phyloP scores from a whole-genome alignment of 441 rosid genomes.

The Biscutella laevigata region DNA sequence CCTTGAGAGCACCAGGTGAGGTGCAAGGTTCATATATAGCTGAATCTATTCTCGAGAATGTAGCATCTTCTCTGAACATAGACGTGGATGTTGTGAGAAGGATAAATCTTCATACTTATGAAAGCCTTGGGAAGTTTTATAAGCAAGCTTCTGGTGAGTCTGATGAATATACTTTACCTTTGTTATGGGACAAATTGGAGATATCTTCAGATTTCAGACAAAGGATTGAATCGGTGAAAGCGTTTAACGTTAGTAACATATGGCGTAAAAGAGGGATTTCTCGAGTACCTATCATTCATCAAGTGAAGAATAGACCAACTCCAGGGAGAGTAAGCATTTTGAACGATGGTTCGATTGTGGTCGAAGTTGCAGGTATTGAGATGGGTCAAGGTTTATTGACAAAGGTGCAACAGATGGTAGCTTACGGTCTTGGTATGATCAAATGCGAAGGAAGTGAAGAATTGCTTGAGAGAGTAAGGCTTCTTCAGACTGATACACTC shows the following conservation, averaged over 20 bases:
- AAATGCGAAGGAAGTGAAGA: slow-evolving; percentile 34
- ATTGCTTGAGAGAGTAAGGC: slow-evolving; percentile 56
- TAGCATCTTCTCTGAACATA: slow-evolving; percentile 60
- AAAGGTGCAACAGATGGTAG: slow-evolving; percentile 79
- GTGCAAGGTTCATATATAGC: slow-evolving; percentile 76
- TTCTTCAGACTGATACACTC: slow-evolving; percentile 61
- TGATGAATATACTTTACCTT: slow-evolving; percentile 52
- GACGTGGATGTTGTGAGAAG: slow-evolving; percentile 55
- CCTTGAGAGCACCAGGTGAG: slow-evolving; percentile 81
- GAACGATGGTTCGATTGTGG: slow-evolving; percentile 71
- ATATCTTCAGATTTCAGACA: slow-evolving; percentile 34
- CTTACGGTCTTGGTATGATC: slow-evolving; percentile 58
- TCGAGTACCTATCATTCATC: slow-evolving; percentile 46
- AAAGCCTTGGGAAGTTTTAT: slow-evolving; percentile 49
- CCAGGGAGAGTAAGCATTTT: slow-evolving; percentile 79
- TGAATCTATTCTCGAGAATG: slow-evolving; percentile 70
- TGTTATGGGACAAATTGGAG: slow-evolving; percentile 62
- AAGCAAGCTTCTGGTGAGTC: slow-evolving; percentile 37
- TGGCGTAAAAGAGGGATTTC: slow-evolving; percentile 77
- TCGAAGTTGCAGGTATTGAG: slow-evolving; percentile 84
- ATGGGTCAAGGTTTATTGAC: slow-evolving; percentile 92
- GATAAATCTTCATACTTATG: slow-evolving; percentile 51
- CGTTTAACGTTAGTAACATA: slow-evolving; percentile 42
- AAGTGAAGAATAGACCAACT: slow-evolving; percentile 39
- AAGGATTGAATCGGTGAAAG: slow-evolving; percentile 38